Evolutionary conservation across 2,329 filamentous ascomycete species (phyloP).

Genomic region (Epichloe glyceriae): DNA sequence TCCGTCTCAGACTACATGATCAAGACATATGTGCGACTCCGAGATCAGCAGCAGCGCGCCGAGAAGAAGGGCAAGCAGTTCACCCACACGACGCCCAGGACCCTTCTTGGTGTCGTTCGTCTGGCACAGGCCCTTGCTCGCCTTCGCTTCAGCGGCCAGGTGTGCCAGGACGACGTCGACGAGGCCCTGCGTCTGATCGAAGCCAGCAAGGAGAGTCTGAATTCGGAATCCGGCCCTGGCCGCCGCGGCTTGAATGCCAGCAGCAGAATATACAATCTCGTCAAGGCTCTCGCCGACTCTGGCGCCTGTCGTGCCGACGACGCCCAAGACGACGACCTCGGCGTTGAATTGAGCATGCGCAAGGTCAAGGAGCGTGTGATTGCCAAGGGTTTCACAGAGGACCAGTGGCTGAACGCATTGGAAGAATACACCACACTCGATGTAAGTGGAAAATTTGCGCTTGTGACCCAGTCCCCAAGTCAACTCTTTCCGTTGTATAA

Average conservation of each 20-base stretch:
- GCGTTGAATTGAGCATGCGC: conserved; percentile 67
- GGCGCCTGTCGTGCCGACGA: conserved; percentile 72
- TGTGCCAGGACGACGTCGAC: conserved; percentile 87
- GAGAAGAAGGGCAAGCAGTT: conserved; percentile 88
- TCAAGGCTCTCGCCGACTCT: conserved; percentile 74
- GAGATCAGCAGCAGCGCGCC: conserved; percentile 81
- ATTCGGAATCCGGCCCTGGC: conserved; percentile 50
- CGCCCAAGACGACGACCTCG: conserved; percentile 38
- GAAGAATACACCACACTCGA: conserved; percentile 81
- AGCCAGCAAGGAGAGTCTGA: conserved; percentile 83
- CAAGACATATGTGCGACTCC: conserved; percentile 89
- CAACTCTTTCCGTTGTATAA: no score
- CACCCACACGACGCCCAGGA: conserved; percentile 86
- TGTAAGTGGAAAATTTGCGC: conserved; percentile 44
- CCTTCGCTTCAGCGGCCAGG: conserved; percentile 73
- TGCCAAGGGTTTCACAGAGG: conserved; percentile 91
- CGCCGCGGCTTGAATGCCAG: conserved; percentile 64
- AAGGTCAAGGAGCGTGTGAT: conserved; percentile 84
- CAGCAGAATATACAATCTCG: conserved; percentile 88
- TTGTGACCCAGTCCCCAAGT: neutral
- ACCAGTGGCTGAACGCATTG: conserved; percentile 76
- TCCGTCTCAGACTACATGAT: conserved; percentile 91
- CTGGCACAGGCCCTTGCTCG: conserved; percentile 87
- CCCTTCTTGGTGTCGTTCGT: conserved; percentile 82
- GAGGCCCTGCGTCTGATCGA: conserved; percentile 85